These are phyloP conservation scores for Scheffersomyces illinoinensis DNA, from an alignment of 1,139 yeast genomes.

Conservation along the genomic window DNA sequence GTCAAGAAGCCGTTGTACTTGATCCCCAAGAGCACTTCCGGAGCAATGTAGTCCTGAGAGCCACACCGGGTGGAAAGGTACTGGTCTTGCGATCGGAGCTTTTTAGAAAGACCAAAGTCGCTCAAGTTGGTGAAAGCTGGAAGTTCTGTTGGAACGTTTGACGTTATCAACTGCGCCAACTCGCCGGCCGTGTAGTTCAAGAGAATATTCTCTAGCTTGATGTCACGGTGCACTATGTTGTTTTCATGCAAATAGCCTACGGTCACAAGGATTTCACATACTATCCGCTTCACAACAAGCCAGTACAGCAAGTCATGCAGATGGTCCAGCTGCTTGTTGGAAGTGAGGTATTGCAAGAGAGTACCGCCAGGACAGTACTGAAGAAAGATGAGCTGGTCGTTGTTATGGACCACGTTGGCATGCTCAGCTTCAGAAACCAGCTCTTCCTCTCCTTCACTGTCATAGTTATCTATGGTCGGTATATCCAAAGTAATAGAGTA, in stretches of 20 bases:
- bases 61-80: constrained; percentile 86
- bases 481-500: constrained; percentile 10
- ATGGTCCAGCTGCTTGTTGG: constrained; percentile 25
- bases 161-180: constrained; percentile 15
- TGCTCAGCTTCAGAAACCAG: constrained; percentile 22
- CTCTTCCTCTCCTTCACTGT: constrained; percentile 3
- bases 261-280: constrained; percentile 68
- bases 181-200: constrained; percentile 41
- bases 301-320: constrained; percentile 39
- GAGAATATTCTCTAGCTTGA: constrained; percentile 80
- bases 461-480: constrained; percentile 13
- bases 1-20: constrained; percentile 87
- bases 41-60: constrained; percentile 92
- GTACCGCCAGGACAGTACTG: constrained; percentile 87
- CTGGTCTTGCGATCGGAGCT: constrained; percentile 58
- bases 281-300: constrained; percentile 56
- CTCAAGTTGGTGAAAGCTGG: constrained; percentile 62
- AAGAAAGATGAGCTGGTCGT: constrained; percentile 57
- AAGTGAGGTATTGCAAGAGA: constrained; percentile 58
- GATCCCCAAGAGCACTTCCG: constrained; percentile 86
- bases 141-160: constrained; percentile 10
- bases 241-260: constrained; percentile 71
- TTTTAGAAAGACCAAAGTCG: constrained; percentile 86
- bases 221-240: constrained; percentile 79
- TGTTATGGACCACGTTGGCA: constrained; percentile 22